Base-by-base conservation (phyloP, 139 green algal species). In the Chlorella sp. region DNA sequence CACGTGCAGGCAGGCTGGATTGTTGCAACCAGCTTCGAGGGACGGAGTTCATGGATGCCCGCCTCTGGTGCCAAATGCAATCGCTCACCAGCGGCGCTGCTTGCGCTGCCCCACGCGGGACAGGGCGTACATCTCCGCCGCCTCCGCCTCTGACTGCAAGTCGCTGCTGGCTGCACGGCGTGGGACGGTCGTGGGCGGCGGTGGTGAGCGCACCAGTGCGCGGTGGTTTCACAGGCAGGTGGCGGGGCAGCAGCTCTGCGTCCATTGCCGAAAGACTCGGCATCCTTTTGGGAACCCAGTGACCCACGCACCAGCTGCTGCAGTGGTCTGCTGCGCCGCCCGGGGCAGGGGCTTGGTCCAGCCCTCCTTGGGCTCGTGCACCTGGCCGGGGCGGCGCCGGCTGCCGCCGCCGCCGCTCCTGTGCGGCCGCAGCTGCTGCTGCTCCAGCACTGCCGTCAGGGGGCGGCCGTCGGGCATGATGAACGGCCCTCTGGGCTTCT, bases 391-490 rank as follows among this genome's bases (percentile, higher is more conserved):
- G 23, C 81, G 69, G 26, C 7, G 55, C 36, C 69, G 34, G 34
- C 47, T 38, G 15, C 69, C 44, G 44, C n/a, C 32, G 57, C 63
- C 30, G 39, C 39, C 78, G 44, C 82, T 62, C 36, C 68, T 67
- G 26, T 17, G 51, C 2, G 67, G 41, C 60, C 30, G 44, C 6
- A 23, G 44, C 25, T 80, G 23, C n/a, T 86, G 57, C n/a, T 65
- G 32, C 13, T 76, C 36, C 26, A 83, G 9, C 16, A 60, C 36
- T 26, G 41, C 28, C 1, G 71, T 39, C 32, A 87, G 34, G 1
- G 73, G 83, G 5, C 63, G 78, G 21, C 87, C 87, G 51, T 89
- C 84, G 0, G 87, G 87, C 87, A 91, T 91, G 2, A 91, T 85
- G n/a, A 89, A 91, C 15, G 87, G 87, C 30, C 38, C 65, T 26